These are phyloP conservation scores for Sutorius eximius DNA, from an alignment of 1,284 basidiomycete genomes.

Conservation along the genomic window DNA sequence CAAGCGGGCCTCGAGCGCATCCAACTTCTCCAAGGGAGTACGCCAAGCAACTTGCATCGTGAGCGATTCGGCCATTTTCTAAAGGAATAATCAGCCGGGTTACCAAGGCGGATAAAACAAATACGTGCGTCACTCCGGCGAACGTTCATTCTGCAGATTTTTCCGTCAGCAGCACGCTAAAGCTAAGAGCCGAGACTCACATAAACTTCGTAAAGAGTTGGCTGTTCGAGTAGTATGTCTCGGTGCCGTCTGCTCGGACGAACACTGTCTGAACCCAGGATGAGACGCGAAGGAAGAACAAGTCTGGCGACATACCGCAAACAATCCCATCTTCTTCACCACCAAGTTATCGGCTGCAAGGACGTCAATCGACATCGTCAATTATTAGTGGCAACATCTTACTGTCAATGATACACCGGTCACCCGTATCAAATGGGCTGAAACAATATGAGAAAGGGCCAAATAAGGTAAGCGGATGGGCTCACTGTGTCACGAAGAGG, in stretches of 20 bases:
- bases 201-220: slow-evolving; percentile 72
- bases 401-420: slow-evolving; percentile 71
- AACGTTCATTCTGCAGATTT: slow-evolving; percentile 55
- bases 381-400: slow-evolving; percentile 15
- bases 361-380: neutral
- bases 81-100: slow-evolving; percentile 4
- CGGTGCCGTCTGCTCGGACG: slow-evolving; percentile 63
- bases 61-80: slow-evolving; percentile 68
- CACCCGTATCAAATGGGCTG: slow-evolving; percentile 76
- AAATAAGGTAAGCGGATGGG: slow-evolving; percentile 12
- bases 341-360: slow-evolving; percentile 60
- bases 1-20: slow-evolving; percentile 60
- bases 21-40: slow-evolving; percentile 68
- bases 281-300: slow-evolving; percentile 12
- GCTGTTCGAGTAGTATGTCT: slow-evolving; percentile 78
- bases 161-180: neutral
- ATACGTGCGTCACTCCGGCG: slow-evolving; percentile 61
- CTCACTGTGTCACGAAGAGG: slow-evolving; percentile 75
- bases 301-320: slow-evolving; percentile 49
- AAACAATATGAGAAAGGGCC: slow-evolving; percentile 17
- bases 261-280: slow-evolving; percentile 54
- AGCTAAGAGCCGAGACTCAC: slow-evolving; percentile 37
- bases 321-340: slow-evolving; percentile 75
- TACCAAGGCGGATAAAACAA: neutral
- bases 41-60: slow-evolving; percentile 74